Evolutionary conservation across 2,329 filamentous ascomycete species (phyloP).

Genomic region (Fragosphaeria purpurea): DNA sequence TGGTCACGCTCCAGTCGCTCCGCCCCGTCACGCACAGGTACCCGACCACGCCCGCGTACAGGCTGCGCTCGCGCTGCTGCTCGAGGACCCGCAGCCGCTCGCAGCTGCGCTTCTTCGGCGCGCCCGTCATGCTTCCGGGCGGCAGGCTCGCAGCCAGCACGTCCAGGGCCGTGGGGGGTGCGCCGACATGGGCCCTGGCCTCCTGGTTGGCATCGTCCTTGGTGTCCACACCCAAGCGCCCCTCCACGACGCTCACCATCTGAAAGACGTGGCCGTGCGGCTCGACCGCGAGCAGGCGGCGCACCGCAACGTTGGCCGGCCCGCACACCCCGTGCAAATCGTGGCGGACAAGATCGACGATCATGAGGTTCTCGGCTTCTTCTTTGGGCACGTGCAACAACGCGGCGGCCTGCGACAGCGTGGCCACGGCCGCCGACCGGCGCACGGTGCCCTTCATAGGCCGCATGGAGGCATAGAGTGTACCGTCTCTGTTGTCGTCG

Average conservation of each 20-base stretch:
- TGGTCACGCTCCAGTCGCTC: slow-evolving; percentile 87
- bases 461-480: slow-evolving; percentile 58
- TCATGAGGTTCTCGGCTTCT: slow-evolving; percentile 94
- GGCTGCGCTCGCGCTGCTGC: slow-evolving; percentile 48
- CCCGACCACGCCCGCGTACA: slow-evolving; percentile 84
- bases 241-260: slow-evolving; percentile 82
- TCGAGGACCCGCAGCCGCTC: slow-evolving; percentile 69
- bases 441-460: slow-evolving; percentile 97
- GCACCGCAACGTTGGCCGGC: slow-evolving; percentile 60
- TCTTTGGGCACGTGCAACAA: slow-evolving; percentile 79
- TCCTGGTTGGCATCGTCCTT: neutral
- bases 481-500: neutral
- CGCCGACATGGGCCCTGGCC: too few species aligned
- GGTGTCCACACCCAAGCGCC: slow-evolving; percentile 33
- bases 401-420: slow-evolving; percentile 58
- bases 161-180: slow-evolving; percentile 51
- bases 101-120: slow-evolving; percentile 87
- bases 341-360: slow-evolving; percentile 91
- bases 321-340: slow-evolving; percentile 82
- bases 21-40: slow-evolving; percentile 80
- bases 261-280: slow-evolving; percentile 87
- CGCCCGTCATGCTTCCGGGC: slow-evolving; percentile 92
- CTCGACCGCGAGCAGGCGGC: slow-evolving; percentile 74
- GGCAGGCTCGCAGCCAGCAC: slow-evolving; percentile 71
- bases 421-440: slow-evolving; percentile 56